A percentile compares a stretch with the other conserved stretches of the same genome.
phyloP scores from a whole-genome alignment of 2,329 filamentous ascomycete species.

The Cordyceps cateniannulata region DNA sequence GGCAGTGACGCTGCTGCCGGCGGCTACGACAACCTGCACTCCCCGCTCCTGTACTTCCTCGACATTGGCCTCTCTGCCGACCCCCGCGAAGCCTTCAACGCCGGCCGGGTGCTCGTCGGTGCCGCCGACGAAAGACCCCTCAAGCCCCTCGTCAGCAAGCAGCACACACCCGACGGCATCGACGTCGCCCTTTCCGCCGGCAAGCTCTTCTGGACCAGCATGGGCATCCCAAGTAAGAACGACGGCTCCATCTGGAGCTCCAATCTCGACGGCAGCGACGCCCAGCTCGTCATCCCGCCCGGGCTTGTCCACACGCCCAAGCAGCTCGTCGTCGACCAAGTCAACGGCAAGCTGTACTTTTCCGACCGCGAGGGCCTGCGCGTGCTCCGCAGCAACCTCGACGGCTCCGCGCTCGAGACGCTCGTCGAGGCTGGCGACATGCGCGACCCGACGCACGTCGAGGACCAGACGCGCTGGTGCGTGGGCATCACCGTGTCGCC shows the following conservation, averaged over 20 bases:
- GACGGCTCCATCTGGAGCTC: conserved; percentile 38
- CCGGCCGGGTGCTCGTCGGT: conserved; percentile 16
- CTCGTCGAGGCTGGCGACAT: conserved; percentile 31
- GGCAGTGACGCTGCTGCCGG: neutral
- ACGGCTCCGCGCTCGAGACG: conserved; percentile 32
- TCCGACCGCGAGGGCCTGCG: conserved; percentile 38
- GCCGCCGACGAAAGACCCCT: conserved; percentile 13
- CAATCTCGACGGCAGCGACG: conserved; percentile 43
- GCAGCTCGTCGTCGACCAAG: conserved; percentile 30
- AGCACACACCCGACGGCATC: conserved; percentile 38
- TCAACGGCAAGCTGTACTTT: conserved; percentile 31
- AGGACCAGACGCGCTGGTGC: conserved; percentile 40
- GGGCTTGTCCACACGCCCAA: conserved; percentile 45
- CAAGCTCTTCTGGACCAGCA: conserved; percentile 44
- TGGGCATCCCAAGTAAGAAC: conserved; percentile 34
- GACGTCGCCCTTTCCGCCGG: conserved; percentile 25
- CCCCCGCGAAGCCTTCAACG: neutral
- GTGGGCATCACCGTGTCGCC: conserved; percentile 47
- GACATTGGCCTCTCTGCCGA: conserved; percentile 22
- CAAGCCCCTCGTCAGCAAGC: conserved; percentile 17
- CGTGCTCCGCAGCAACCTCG: conserved; percentile 31
- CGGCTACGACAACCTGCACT: conserved; percentile 6
- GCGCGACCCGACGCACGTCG: conserved; percentile 18
- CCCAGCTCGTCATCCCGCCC: conserved; percentile 33
- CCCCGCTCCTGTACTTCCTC: conserved; percentile 21